A percentile compares a stretch with the other conserved stretches of the same genome.
These are phyloP conservation scores for Fusarium sp. DNA, from an alignment of 2,329 filamentous ascomycete genomes.

Conservation along the genomic window DNA sequence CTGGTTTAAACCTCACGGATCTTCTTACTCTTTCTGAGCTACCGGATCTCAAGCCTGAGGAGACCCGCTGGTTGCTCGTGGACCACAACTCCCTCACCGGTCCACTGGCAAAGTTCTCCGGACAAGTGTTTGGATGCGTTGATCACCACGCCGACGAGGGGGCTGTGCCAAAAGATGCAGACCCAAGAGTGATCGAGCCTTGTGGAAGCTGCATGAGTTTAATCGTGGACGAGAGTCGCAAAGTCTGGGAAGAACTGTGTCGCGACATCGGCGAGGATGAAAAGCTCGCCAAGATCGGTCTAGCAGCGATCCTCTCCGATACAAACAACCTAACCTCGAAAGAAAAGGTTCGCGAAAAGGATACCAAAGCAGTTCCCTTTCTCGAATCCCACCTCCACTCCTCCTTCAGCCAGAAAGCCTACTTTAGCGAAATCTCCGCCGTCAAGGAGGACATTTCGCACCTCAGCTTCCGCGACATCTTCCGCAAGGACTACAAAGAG, in stretches of 20 bases:
- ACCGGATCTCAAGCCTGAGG: constrained; percentile 61
- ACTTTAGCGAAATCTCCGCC: constrained; percentile 68
- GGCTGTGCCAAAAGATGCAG: constrained; percentile 58
- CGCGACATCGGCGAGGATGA: constrained; percentile 56
- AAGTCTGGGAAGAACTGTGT: constrained; percentile 68
- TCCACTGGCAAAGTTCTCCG: constrained; percentile 63
- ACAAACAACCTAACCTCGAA: constrained; percentile 73
- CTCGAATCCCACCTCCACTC: constrained; percentile 63
- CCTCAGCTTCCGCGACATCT: constrained; percentile 73
- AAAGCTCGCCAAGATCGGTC: constrained; percentile 73
- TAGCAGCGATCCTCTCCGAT: constrained; percentile 80
- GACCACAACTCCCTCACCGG: constrained; percentile 84
- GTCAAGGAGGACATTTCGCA: constrained; percentile 76
- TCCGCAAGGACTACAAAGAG: constrained; percentile 88
- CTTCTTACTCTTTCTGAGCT: constrained; percentile 72
- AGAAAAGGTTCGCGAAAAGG: constrained; percentile 74
- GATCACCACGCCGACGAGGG: constrained; percentile 85
- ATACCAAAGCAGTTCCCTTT: constrained; percentile 68
- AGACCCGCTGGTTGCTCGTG: constrained; percentile 78
- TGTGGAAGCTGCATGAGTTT: constrained; percentile 81
- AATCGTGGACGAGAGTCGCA: constrained; percentile 69
- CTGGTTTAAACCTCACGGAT: constrained; percentile 68
- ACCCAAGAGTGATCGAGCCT: constrained; percentile 72
- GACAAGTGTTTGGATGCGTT: constrained; percentile 72
- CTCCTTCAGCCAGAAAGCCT: constrained; percentile 64